phyloP scores from a whole-genome alignment of 352 stramenopile genomes.

The Blastocystis sp. region DNA sequence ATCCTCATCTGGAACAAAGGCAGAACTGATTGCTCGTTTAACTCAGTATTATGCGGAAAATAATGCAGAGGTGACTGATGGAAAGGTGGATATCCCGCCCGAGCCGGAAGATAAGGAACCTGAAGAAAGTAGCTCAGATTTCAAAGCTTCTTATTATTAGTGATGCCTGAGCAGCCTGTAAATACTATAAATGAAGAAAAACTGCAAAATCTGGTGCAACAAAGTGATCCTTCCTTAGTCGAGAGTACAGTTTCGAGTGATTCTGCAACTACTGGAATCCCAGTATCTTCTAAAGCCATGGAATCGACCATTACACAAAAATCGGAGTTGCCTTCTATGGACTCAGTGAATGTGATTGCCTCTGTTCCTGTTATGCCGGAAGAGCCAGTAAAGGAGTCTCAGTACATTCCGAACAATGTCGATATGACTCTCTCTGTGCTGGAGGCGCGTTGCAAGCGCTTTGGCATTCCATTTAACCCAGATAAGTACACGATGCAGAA shows the following conservation, averaged over 20 bases:
- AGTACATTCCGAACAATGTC: neutral
- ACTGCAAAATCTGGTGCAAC: neutral
- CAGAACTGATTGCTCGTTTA: slow-evolving; percentile 26
- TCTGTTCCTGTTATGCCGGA: neutral
- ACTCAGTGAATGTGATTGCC: neutral
- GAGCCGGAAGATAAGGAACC: neutral
- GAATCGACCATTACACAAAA: neutral
- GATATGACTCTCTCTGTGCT: neutral
- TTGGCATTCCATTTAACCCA: slow-evolving; percentile 20
- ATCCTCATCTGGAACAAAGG: slow-evolving; percentile 18
- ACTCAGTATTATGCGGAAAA: neutral
- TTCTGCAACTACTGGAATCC: neutral
- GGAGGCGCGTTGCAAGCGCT: slow-evolving; percentile 36
- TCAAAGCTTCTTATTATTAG: neutral
- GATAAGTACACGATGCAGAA: neutral
- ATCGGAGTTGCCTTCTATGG: too few species aligned
- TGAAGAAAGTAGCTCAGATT: neutral
- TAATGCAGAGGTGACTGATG: neutral
- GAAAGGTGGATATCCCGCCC: neutral
- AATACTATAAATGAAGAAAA: too few species aligned
- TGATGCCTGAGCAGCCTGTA: neutral
- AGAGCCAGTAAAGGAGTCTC: neutral
- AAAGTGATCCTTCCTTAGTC: neutral
- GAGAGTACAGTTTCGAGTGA: neutral
- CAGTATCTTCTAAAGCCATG: neutral